Evolutionary conservation across 352 stramenopile genomes (phyloP), one percentile per base, ranked within the genome.

Genomic region (Globisporangium megalacanthum): DNA sequence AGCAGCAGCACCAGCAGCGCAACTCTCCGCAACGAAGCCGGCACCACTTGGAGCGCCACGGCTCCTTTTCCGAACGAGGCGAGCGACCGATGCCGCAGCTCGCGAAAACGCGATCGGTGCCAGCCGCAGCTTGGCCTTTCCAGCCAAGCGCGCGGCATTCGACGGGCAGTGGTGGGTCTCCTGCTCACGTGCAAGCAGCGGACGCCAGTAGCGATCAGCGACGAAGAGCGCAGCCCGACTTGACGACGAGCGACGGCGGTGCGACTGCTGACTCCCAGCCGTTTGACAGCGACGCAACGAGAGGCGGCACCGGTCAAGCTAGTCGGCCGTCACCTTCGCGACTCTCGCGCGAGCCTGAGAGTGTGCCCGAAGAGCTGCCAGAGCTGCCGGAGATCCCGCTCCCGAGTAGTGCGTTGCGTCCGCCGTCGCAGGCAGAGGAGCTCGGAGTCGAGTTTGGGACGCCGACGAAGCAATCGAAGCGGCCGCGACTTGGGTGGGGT

Each of bases 401-500:
- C 47, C 76, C 73, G 6, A 51, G 37, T 33, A 49, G 22, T 36
- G 55, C 14, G 29, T 29, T 54, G 49, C 49, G 22, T 39, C 63
- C 51, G 20, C 33, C 19, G 46, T 54, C 52, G 20, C 46, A 44
- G 17, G 20, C 20, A 33, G 59, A 60, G 5, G 59, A 65, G 17
- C 6, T 56, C 10, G 70, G 72, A 29, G 60, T 65, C 4, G 50
- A 53, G 0, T 63, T 68, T 47, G 62, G 61, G 11, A 83, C 73
- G 6, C 66, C 72, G 22, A 87, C 77, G 14, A 84, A 84, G 46
- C 56, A 66, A 6, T 72, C 62, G 20, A 84, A 92, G 33, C 72
- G 85, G 14, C 80, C 82, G 33, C 72, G 85, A 10, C 61, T 95
- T 17, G 85, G 83, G 17, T 95, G 85, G 85, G 85, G 85, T 3